phyloP scores from a whole-genome alignment of 495 filamentous ascomycete genomes.

The Podospora bellae-mahoneyi region DNA sequence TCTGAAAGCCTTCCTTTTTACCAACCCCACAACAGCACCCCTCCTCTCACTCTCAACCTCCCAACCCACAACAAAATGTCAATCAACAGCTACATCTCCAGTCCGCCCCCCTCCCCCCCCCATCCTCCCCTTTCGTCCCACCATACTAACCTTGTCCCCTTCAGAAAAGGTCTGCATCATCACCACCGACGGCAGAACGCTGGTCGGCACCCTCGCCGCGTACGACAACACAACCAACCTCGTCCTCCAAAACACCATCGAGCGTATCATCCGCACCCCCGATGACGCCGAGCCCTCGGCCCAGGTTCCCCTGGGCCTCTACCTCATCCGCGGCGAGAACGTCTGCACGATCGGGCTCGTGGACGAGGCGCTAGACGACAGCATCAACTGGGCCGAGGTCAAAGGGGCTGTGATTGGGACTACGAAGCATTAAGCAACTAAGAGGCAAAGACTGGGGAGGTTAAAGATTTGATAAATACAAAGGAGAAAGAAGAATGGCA shows the following conservation, averaged over 20 bases:
- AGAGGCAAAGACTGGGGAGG: too few relatives aligned
- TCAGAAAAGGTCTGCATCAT: slow-evolving; percentile 87
- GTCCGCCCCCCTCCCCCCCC: slow-evolving; percentile 27
- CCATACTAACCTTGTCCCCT: slow-evolving; percentile 27
- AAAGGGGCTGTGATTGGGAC: slow-evolving; percentile 78
- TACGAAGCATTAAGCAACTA: slow-evolving; percentile 59
- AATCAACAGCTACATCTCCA: slow-evolving; percentile 34
- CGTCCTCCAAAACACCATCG: slow-evolving; percentile 75
- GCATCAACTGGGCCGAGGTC: slow-evolving; percentile 89
- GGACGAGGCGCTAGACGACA: slow-evolving; percentile 79
- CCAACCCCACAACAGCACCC: background rate
- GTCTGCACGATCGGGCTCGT: slow-evolving; percentile 88
- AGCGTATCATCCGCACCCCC: slow-evolving; percentile 79
- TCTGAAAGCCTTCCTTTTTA: background rate
- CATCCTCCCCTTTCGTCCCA: background rate
- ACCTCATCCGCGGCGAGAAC: slow-evolving; percentile 90
- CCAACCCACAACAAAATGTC: slow-evolving; percentile 15
- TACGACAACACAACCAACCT: slow-evolving; percentile 92
- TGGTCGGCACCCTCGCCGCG: slow-evolving; percentile 79
- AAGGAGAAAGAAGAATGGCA: too few relatives aligned
- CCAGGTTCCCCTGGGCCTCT: slow-evolving; percentile 80
- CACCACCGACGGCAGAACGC: slow-evolving; percentile 86
- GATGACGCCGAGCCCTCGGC: slow-evolving; percentile 80
- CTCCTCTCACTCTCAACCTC: background rate
- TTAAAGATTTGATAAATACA: too few relatives aligned